Percentiles rank a stretch among this genome's conserved stretches.
These are phyloP conservation scores for Calocybe cyanea DNA, from an alignment of 768 basidiomycete genomes.

Conservation along the genomic window DNA sequence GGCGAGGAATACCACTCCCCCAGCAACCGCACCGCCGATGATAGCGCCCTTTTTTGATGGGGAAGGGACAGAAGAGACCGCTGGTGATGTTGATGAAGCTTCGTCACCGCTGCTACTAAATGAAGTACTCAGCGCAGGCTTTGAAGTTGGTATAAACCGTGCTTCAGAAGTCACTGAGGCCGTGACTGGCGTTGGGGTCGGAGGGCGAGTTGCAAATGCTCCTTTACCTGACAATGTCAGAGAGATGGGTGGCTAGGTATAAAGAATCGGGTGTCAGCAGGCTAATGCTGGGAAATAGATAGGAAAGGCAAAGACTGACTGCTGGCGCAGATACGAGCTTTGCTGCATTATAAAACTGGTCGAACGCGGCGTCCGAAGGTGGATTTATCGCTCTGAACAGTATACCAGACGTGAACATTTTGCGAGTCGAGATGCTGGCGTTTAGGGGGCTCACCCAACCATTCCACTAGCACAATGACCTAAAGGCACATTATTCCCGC, in stretches of 20 bases:
- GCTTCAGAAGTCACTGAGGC: too few relatives aligned
- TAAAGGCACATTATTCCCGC: slow-evolving; percentile 27
- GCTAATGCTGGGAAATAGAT: too few relatives aligned
- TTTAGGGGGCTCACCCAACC: slow-evolving; percentile 31
- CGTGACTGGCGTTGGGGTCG: slow-evolving; percentile 11
- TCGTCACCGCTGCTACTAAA: background rate
- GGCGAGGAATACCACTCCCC: slow-evolving; percentile 12
- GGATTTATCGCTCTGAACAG: slow-evolving; percentile 32
- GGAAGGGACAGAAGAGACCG: background rate
- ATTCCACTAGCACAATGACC: slow-evolving; percentile 36
- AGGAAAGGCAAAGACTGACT: slow-evolving; percentile 18
- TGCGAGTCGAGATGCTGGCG: too few relatives aligned
- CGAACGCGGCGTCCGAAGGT: slow-evolving; percentile 22
- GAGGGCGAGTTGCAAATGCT: slow-evolving; percentile 26
- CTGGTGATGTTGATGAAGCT: background rate
- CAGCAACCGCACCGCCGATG: slow-evolving; percentile 22
- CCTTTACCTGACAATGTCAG: slow-evolving; percentile 27
- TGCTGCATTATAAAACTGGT: slow-evolving; percentile 24
- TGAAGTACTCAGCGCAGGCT: slow-evolving; percentile 5
- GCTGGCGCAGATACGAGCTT: slow-evolving; percentile 23
- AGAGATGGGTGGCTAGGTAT: slow-evolving; percentile 20
- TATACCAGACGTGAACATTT: background rate
- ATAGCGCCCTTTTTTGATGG: slow-evolving; percentile 7
- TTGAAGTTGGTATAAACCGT: background rate
- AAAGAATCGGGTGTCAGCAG: background rate